Evolutionary conservation across 2,329 filamentous ascomycete species (phyloP), one percentile per base, ranked within the genome.

Genomic region (Fusarium sarcochroum): DNA sequence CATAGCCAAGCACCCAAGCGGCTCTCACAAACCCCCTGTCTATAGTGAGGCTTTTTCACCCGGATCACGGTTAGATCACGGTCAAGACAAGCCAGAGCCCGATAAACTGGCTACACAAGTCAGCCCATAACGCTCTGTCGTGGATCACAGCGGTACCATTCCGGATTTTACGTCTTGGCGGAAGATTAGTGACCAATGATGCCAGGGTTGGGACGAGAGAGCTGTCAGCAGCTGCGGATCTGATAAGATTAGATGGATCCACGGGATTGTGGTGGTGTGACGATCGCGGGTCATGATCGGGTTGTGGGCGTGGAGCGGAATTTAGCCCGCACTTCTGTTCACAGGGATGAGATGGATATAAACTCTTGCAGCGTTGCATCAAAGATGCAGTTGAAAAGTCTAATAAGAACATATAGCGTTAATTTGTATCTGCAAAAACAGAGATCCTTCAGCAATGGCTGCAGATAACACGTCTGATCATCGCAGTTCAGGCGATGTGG

Each of bases 191-290:
- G 38, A 13, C 21, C 20, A 21, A 25, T 17, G 11, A 9, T n/a
- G 20, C 17, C 4, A 35, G 14, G 34, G 17, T 17, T 9, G 34
- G 15, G 14, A 17, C 34, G 34, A 42, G 27, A 15, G 17, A 44
- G 42, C 46, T 58, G 47, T 37, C 46, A 44, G 55, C 49, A 37
- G 30, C 14, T 58, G 51, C 47, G 48, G 54, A 71, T 72, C 70
- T 67, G 68, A 71, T 72, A 67, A 72, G 70, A 72, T 71, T 72
- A 72, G 70, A 72, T 72, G 69, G 49, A 47, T 48, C 66, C 50
- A 40, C 41, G 17, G 37, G 37, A 21, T 10, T n/a, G 21, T 23
- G 18, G 46, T 42, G 40, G 55, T 17, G 18, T 30, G 32, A 49
- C 57, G 15, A 32, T 32, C 15, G 21, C 38, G 14, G 14, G 7